Conservation (phyloP, 768 basidiomycete species). For the Leccinum disarticulatum region DNA sequence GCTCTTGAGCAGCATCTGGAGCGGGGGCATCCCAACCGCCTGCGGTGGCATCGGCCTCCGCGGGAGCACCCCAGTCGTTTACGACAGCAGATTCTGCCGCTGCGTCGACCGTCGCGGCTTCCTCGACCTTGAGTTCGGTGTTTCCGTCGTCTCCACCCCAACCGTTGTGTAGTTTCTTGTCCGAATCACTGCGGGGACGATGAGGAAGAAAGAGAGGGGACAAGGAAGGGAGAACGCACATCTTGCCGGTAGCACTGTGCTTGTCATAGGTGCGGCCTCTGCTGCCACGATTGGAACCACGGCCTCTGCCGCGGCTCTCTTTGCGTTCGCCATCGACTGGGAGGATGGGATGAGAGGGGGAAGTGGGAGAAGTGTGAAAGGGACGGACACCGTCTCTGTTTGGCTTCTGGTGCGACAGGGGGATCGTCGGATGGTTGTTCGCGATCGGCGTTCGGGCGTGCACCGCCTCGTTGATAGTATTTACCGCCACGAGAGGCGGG, state of each 20-base stretch:
- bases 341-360: conserved; percentile 7
- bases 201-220: conserved; percentile 8
- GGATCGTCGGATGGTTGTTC: conserved; percentile 43
- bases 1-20: conserved; percentile 27
- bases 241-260: conserved; percentile 84
- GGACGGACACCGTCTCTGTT: conserved; percentile 34
- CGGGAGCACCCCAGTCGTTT: conserved; percentile 39
- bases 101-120: conserved; percentile 72
- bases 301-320: conserved; percentile 44
- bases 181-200: conserved; percentile 66
- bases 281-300: conserved; percentile 33
- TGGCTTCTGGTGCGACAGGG: conserved; percentile 32
- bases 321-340: conserved; percentile 44
- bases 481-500: conserved; percentile 65
- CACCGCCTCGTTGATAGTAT: conserved; percentile 69
- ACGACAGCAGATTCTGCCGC: conserved; percentile 43
- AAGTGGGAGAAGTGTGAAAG: neutral
- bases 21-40: conserved; percentile 40
- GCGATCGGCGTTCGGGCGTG: conserved; percentile 38
- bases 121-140: conserved; percentile 79
- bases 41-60: conserved; percentile 29
- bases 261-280: conserved; percentile 80
- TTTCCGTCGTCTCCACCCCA: conserved; percentile 94
- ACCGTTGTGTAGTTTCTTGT: conserved; percentile 91
- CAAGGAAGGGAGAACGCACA: conserved; percentile 43